phyloP scores from a whole-genome alignment of 2,329 filamentous ascomycete genomes.

The Venturia nashicola region DNA sequence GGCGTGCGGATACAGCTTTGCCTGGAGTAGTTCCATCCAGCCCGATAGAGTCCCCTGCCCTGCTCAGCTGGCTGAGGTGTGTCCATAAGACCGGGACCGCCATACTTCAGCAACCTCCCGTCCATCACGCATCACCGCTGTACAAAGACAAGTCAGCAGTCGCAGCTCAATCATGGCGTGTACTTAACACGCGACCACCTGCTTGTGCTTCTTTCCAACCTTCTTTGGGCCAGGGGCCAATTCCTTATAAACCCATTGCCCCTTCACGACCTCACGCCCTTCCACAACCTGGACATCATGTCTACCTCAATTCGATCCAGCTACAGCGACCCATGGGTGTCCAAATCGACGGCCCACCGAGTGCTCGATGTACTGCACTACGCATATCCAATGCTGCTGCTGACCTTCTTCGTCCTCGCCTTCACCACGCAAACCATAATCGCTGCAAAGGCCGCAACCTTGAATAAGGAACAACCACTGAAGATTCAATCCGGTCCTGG shows the following conservation, averaged over 20 bases:
- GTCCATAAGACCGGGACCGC: not conserved
- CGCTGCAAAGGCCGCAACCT: conserved; percentile 32
- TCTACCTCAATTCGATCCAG: not conserved
- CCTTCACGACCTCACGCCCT: not conserved
- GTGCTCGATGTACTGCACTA: conserved; percentile 39
- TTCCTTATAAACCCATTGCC: not conserved
- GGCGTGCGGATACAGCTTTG: not conserved
- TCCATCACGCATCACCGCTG: not conserved
- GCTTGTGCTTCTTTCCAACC: not conserved
- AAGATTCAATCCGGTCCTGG: conserved; percentile 60
- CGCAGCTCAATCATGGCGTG: not conserved
- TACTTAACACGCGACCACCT: not conserved
- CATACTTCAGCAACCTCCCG: not conserved
- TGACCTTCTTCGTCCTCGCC: conserved; percentile 50
- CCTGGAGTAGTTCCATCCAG: not conserved
- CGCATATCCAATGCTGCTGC: conserved; percentile 50
- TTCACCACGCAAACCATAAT: conserved; percentile 51
- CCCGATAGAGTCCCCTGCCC: not conserved
- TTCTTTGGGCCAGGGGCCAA: not conserved
- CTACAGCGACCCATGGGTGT: not conserved
- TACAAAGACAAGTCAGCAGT: conserved; percentile 1
- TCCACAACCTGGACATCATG: not conserved
- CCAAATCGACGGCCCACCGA: not conserved
- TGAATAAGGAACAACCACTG: conserved; percentile 21
- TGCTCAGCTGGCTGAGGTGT: not conserved